Evolutionary conservation across 805 yeast genomes (phyloP).

Genomic region (Metschnikowia gelsemii): DNA sequence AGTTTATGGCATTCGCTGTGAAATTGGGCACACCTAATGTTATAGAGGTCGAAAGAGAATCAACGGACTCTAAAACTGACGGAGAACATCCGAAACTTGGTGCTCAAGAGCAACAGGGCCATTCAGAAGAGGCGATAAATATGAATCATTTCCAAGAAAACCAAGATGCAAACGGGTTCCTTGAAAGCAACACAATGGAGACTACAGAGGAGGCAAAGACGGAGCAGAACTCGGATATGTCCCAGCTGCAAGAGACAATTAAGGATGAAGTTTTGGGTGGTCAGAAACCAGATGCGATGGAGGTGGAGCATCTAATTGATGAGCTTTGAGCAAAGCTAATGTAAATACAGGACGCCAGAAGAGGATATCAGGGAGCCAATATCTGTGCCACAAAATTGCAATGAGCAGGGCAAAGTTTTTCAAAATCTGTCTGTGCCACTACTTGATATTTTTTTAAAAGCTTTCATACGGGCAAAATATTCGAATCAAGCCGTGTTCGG

Average conservation of each 20-base stretch:
- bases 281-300: neutral
- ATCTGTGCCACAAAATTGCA: no score
- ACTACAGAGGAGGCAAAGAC: neutral
- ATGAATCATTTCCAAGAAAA: neutral
- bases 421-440: neutral
- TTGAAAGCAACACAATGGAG: neutral
- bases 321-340: neutral
- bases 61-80: neutral
- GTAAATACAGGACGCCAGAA: neutral
- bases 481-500: neutral
- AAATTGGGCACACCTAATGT: neutral
- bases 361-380: no score
- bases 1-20: conserved; percentile 8
- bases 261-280: neutral
- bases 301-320: neutral
- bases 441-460: no score
- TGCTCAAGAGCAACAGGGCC: neutral
- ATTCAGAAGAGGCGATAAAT: neutral
- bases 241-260: neutral
- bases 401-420: neutral
- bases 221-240: neutral
- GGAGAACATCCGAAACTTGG: neutral
- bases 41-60: neutral
- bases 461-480: no score
- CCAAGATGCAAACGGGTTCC: neutral